Percentiles rank a stretch among this genome's conserved stretches.
Evolutionary conservation across 139 green algal genomes (phyloP).

Genomic region (Chlamydomonas schloesseri): DNA sequence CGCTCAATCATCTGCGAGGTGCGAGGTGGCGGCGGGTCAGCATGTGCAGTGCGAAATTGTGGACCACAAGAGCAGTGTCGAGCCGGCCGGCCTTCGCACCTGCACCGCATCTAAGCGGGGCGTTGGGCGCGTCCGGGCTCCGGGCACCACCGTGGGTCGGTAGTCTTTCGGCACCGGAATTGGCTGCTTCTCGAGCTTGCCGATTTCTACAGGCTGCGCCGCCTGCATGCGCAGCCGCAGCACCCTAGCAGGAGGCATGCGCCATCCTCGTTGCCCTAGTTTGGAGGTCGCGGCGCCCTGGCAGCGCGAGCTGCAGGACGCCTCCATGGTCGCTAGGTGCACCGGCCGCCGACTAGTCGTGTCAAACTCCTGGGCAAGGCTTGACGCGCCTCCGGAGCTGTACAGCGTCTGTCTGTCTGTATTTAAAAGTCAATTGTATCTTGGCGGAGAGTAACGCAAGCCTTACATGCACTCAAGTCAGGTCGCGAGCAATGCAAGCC

Average conservation of each 20-base stretch:
- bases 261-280: background rate
- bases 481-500: too few species aligned
- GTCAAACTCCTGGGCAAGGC: too few species aligned
- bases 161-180: background rate
- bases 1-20: conserved; percentile 54
- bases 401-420: too few species aligned
- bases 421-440: too few species aligned
- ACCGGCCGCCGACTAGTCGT: background rate
- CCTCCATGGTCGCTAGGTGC: background rate
- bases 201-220: background rate
- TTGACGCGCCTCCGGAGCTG: too few species aligned
- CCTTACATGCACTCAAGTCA: too few species aligned
- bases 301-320: conserved; percentile 36
- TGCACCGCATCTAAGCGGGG: conserved; percentile 50
- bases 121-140: conserved; percentile 52
- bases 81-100: conserved; percentile 32
- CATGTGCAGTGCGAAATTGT: background rate
- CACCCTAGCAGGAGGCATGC: background rate
- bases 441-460: too few species aligned
- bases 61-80: background rate
- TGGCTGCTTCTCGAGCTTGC: background rate
- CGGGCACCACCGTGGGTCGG: conserved; percentile 42
- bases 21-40: background rate
- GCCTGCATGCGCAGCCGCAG: conserved; percentile 11
- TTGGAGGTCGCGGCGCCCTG: background rate